Conservation (phyloP, 371 early-diverging fungal genomes). For the Mucor mucedo region DNA sequence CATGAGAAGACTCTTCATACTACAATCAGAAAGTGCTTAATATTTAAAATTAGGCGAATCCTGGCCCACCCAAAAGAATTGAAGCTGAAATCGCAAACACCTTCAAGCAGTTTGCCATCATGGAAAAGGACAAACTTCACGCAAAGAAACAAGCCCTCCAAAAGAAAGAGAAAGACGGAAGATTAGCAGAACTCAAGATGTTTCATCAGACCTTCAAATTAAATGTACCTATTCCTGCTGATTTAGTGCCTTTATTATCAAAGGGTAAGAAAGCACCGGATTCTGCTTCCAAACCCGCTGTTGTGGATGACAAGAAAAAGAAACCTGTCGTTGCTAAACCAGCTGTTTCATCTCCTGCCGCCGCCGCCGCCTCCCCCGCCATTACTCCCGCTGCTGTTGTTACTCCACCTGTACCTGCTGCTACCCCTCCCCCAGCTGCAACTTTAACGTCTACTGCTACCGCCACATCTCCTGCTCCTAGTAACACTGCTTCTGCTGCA, state of each 20-base stretch:
- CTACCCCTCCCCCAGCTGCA: constrained; percentile 15
- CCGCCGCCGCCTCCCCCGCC: neutral
- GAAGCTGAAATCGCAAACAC: constrained; percentile 66
- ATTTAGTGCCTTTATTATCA: constrained; percentile 73
- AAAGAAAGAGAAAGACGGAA: constrained; percentile 78
- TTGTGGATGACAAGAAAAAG: neutral
- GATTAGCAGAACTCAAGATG: constrained; percentile 78
- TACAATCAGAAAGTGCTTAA: neutral
- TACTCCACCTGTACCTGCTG: neutral
- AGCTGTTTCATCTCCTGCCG: neutral
- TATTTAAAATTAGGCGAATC: neutral
- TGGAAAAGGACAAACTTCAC: constrained; percentile 83
- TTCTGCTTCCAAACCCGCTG: neutral
- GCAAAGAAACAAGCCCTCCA: constrained; percentile 74
- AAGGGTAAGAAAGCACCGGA: constrained; percentile 46
- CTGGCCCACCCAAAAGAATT: constrained; percentile 28
- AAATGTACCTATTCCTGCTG: constrained; percentile 77
- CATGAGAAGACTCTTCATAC: neutral
- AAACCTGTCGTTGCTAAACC: neutral
- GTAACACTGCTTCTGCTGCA: constrained; percentile 24
- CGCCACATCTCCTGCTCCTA: constrained; percentile 14
- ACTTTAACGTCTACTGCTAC: constrained; percentile 4
- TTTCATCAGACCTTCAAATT: constrained; percentile 80
- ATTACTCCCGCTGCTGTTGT: neutral
- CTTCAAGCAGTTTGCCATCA: constrained; percentile 71